Percentiles rank a stretch among this genome's conserved stretches.
These are phyloP conservation scores for Chloropicon primus DNA, from an alignment of 139 green algal genomes.

Conservation along the genomic window DNA sequence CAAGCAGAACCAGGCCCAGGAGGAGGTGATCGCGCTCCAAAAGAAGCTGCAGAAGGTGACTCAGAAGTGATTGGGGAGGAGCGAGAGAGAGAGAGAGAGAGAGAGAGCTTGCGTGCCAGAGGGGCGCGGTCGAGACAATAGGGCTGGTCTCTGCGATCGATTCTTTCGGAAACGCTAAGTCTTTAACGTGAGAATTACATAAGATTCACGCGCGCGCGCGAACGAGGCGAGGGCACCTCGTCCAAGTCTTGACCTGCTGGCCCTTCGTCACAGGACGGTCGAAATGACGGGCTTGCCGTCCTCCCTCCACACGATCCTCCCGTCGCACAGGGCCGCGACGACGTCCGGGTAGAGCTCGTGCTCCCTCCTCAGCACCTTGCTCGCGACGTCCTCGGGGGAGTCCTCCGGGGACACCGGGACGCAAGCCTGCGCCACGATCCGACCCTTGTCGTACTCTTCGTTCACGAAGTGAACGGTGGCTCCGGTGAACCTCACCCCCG, in stretches of 20 bases:
- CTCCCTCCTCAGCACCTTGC: constrained; percentile 68
- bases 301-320: constrained; percentile 69
- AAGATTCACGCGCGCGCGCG: too few relatives aligned
- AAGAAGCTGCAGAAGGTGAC: neutral
- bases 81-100: neutral
- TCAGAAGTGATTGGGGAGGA: neutral
- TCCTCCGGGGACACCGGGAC: constrained; percentile 78
- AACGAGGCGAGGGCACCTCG: too few relatives aligned
- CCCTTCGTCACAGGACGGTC: too few relatives aligned
- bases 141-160: too few relatives aligned
- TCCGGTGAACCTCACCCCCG: constrained; percentile 52
- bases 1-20: neutral
- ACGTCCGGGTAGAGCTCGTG: constrained; percentile 74
- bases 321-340: constrained; percentile 79
- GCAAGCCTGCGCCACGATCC: constrained; percentile 60
- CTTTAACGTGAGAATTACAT: too few relatives aligned
- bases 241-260: too few relatives aligned
- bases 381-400: constrained; percentile 56
- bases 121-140: too few relatives aligned
- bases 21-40: neutral
- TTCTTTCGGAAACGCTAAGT: too few relatives aligned
- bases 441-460: constrained; percentile 87
- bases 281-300: constrained; percentile 19
- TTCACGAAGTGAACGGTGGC: constrained; percentile 97
- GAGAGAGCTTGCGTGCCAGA: neutral